Evolutionary conservation across 1,284 basidiomycete species (phyloP).

Genomic region (Malassezia sp.): DNA sequence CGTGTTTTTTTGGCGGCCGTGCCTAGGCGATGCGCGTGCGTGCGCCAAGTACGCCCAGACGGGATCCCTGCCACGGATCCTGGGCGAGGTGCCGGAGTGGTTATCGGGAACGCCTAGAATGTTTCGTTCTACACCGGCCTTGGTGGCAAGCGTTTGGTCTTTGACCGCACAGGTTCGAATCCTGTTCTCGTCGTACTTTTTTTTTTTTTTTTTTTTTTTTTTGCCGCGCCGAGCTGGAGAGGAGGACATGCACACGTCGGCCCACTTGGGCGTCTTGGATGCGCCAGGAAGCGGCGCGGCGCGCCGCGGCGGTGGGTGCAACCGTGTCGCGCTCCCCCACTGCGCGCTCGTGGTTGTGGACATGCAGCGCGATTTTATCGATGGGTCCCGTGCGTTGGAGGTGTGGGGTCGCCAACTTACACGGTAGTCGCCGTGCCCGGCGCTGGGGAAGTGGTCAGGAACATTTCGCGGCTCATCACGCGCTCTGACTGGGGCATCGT

Average conservation of each 20-base stretch:
- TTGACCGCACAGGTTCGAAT: constrained; percentile 22
- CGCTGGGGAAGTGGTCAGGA: constrained; percentile 2
- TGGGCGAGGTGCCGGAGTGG: constrained; percentile 18
- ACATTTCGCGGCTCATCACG: constrained; percentile 3
- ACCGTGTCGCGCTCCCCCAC: too few relatives aligned
- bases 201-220: background rate
- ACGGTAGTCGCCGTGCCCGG: constrained; percentile 17
- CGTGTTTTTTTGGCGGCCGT: too few relatives aligned
- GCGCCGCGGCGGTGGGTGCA: background rate
- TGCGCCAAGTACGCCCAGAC: too few relatives aligned
- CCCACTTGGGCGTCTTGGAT: background rate
- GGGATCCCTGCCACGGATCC: too few relatives aligned
- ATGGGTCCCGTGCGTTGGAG: constrained; percentile 15
- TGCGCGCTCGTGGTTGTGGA: constrained; percentile 13
- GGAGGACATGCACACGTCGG: background rate
- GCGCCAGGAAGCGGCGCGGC: background rate
- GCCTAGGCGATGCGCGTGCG: too few relatives aligned
- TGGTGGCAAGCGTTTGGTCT: constrained; percentile 19
- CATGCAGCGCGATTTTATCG: constrained; percentile 19
- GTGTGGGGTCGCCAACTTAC: too few relatives aligned
- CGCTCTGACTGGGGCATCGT: constrained; percentile 8
- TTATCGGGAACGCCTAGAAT: constrained; percentile 22
- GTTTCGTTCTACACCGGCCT: constrained; percentile 14
- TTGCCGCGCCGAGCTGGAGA: background rate
- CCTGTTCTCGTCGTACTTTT: constrained; percentile 20